Base-by-base conservation (phyloP, 805 yeast genomes). In the Lipomyces anomalus region DNA sequence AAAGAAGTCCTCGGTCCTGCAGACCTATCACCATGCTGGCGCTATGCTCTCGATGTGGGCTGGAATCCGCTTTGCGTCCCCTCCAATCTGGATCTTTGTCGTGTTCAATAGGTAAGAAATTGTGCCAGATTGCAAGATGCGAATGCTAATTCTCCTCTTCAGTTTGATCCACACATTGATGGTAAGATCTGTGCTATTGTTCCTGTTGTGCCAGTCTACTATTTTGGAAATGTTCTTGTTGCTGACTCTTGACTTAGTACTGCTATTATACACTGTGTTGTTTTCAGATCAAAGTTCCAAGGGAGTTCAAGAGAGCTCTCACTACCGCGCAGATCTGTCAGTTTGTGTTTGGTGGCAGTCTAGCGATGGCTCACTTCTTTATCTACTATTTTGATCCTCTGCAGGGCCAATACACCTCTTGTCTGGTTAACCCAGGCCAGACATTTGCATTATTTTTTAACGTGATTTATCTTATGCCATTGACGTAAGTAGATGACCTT, bases 1-100 rank as follows among this genome's bases (percentile, higher is more conserved):
- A 35, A 71, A 73, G 60, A 82, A 79, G 13, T 75, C 83, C 11
- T 75, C 82, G 4, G 66, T 82, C 46, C 68, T 82, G 58, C 88
- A 82, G 63, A 76, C 83, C 46, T 82, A 82, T 65, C 88, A 82
- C 61, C 88, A 82, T 62, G 75, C 87, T 4, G 88, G 88, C 22
- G 88, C 88, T 40, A 82, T 82, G 79, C 67, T 82, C 64, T 80
- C 84, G 48, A 82, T 82, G 88, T 82, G 87, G 87, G 75, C 84
- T 5, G 88, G 88, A 2, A 75, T 79, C 45, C 68, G 87, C 46
- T 82, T 67, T 63, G 75, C 74, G 42, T 74, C 84, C 11, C 84
- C 87, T 4, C 88, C 88, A 29, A 82, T 82, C 61, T 82, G 88
- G 88, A 78, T 82, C 57, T 82, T 82, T 65, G 86, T 81, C 37